Conservation (phyloP, 2,329 filamentous ascomycete species). For the Pseudopyricularia javanii region DNA sequence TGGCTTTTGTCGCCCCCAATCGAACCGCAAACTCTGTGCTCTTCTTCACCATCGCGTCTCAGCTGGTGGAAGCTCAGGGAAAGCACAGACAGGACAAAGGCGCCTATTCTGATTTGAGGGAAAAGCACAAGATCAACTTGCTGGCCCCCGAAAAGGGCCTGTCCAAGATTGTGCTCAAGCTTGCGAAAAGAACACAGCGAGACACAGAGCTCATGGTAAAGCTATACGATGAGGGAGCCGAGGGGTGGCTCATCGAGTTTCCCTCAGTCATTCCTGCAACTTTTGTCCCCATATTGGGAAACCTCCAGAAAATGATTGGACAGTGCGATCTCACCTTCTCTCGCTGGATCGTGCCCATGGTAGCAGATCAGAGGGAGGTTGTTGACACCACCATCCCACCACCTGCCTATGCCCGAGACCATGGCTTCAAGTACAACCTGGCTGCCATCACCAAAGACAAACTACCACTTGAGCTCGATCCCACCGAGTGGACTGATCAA, state of each 20-base stretch:
- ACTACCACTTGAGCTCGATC: constrained; percentile 10
- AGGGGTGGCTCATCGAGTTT: constrained; percentile 41
- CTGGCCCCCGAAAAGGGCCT: neutral
- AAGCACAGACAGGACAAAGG: neutral
- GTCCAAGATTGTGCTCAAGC: neutral
- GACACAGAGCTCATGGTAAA: neutral
- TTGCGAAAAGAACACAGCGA: neutral
- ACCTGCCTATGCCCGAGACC: constrained; percentile 35
- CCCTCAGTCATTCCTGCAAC: constrained; percentile 45
- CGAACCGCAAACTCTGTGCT: neutral
- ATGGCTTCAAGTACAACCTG: constrained; percentile 37
- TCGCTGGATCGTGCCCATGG: constrained; percentile 24
- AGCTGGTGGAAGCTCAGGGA: neutral
- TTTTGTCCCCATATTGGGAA: constrained; percentile 43
- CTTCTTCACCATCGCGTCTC: neutral
- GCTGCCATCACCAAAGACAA: constrained; percentile 14
- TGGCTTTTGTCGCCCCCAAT: neutral
- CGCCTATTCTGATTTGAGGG: neutral
- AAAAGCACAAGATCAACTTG: neutral
- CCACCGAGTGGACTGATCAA: constrained; percentile 5
- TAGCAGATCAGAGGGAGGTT: constrained; percentile 4
- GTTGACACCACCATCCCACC: constrained; percentile 19
- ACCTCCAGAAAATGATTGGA: constrained; percentile 39
- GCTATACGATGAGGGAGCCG: constrained; percentile 6
- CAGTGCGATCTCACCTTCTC: constrained; percentile 33